Conservation (phyloP, 768 basidiomycete species). For the Lepiota venenata region DNA sequence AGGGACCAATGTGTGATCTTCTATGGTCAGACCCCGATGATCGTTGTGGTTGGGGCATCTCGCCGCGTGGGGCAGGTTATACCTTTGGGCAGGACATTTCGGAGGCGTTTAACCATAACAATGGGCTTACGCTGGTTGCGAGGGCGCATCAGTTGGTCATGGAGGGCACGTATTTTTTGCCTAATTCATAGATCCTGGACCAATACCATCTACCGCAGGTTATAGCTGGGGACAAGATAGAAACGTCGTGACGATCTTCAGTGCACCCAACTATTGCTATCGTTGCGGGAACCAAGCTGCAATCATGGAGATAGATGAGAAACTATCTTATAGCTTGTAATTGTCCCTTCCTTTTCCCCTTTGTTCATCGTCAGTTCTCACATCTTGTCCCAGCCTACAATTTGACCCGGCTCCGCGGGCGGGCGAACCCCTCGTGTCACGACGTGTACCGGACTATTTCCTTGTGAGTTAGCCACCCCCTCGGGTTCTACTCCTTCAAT, state of each 20-base stretch:
- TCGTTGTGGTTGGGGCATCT: slow-evolving; percentile 99
- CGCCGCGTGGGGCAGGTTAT: slow-evolving; percentile 97
- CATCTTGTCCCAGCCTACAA: slow-evolving; percentile 70
- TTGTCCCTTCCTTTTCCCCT: slow-evolving; percentile 26
- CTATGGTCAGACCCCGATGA: slow-evolving; percentile 99
- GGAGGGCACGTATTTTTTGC: slow-evolving; percentile 66
- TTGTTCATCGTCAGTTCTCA: neutral
- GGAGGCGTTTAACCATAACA: slow-evolving; percentile 99
- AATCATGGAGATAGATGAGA: slow-evolving; percentile 99
- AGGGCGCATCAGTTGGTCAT: slow-evolving; percentile 94
- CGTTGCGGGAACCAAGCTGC: slow-evolving; percentile 99
- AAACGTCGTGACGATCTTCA: slow-evolving; percentile 99
- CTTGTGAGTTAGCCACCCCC: slow-evolving; percentile 53
- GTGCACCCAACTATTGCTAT: slow-evolving; percentile 99
- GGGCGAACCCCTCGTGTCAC: slow-evolving; percentile 96
- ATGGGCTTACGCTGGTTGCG: slow-evolving; percentile 93
- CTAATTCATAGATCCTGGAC: neutral
- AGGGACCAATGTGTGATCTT: slow-evolving; percentile 99
- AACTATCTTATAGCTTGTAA: slow-evolving; percentile 90
- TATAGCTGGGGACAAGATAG: slow-evolving; percentile 99
- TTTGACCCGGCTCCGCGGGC: slow-evolving; percentile 99
- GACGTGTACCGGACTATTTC: slow-evolving; percentile 94
- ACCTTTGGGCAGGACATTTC: slow-evolving; percentile 99
- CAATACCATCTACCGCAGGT: slow-evolving; percentile 35
- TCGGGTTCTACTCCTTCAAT: neutral